Evolutionary conservation across 2,329 filamentous ascomycete species (phyloP).

Genomic region (Aspergillus brasiliensis): DNA sequence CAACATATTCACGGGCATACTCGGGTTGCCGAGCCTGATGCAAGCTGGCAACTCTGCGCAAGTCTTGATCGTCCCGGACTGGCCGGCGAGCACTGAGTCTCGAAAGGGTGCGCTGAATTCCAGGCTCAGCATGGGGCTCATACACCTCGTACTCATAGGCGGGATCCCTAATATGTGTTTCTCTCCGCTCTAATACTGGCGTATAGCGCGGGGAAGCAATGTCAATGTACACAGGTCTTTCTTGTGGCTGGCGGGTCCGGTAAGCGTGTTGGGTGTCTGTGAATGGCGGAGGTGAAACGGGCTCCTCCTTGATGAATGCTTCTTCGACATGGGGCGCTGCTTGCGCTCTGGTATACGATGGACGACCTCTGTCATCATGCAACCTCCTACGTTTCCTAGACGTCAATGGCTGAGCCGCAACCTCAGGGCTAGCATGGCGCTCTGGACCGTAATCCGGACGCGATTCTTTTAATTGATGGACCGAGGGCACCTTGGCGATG

Average conservation of each 20-base stretch:
- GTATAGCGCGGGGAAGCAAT: conserved; percentile 45
- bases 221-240: conserved; percentile 53
- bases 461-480: conserved; percentile 59
- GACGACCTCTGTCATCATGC: conserved; percentile 36
- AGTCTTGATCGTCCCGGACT: conserved; percentile 46
- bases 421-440: conserved; percentile 48
- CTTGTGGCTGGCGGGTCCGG: conserved; percentile 37
- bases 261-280: conserved; percentile 45
- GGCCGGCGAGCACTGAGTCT: conserved; percentile 41
- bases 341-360: conserved; percentile 35
- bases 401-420: conserved; percentile 44
- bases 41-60: conserved; percentile 51
- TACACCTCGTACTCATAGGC: conserved; percentile 42
- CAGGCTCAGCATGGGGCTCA: conserved; percentile 35
- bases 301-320: conserved; percentile 64
- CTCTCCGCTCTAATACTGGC: conserved; percentile 37
- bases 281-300: conserved; percentile 62
- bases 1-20: conserved; percentile 46
- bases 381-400: conserved; percentile 57
- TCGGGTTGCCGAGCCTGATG: conserved; percentile 48
- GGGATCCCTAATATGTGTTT: conserved; percentile 30
- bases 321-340: conserved; percentile 42
- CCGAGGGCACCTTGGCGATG: conserved; percentile 52
- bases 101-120: conserved; percentile 42
- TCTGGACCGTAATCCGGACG: conserved; percentile 40